Evolutionary conservation across 495 filamentous ascomycete genomes (phyloP).

Genomic region (Monascus purpureus): DNA sequence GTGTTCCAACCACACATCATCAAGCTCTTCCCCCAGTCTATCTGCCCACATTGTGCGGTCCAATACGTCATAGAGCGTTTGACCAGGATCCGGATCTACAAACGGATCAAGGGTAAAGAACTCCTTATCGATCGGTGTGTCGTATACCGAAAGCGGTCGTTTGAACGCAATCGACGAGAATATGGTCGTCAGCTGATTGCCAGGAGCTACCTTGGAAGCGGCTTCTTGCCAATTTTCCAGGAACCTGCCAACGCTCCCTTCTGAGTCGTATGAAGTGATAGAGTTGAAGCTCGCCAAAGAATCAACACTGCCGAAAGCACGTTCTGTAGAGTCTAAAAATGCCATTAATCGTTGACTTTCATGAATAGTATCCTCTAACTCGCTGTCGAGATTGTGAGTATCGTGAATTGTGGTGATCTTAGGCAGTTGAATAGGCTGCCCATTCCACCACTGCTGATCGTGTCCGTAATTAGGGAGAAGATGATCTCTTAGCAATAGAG

Average conservation of each 20-base stretch:
- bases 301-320: constrained; percentile 71
- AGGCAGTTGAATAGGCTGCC: constrained; percentile 43
- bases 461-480: constrained; percentile 49
- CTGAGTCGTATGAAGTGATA: constrained; percentile 21
- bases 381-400: constrained; percentile 16
- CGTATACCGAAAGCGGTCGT: constrained; percentile 16
- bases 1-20: constrained; percentile 39
- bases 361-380: constrained; percentile 35
- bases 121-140: constrained; percentile 20
- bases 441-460: constrained; percentile 77
- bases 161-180: constrained; percentile 30
- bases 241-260: constrained; percentile 20
- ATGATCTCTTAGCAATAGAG: constrained; percentile 43
- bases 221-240: constrained; percentile 30
- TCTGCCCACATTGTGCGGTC: constrained; percentile 54
- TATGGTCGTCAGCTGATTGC: constrained; percentile 21
- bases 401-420: constrained; percentile 42
- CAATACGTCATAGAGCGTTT: constrained; percentile 59
- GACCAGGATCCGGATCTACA: constrained; percentile 25
- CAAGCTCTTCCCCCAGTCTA: constrained; percentile 32
- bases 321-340: constrained; percentile 64
- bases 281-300: constrained; percentile 32
- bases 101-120: constrained; percentile 27
- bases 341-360: constrained; percentile 67
- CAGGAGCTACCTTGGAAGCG: constrained; percentile 23